A percentile compares a stretch with the other conserved stretches of the same genome.
phyloP scores from a whole-genome alignment of 2,329 filamentous ascomycete species.

The Emericellopsis atlantica region DNA sequence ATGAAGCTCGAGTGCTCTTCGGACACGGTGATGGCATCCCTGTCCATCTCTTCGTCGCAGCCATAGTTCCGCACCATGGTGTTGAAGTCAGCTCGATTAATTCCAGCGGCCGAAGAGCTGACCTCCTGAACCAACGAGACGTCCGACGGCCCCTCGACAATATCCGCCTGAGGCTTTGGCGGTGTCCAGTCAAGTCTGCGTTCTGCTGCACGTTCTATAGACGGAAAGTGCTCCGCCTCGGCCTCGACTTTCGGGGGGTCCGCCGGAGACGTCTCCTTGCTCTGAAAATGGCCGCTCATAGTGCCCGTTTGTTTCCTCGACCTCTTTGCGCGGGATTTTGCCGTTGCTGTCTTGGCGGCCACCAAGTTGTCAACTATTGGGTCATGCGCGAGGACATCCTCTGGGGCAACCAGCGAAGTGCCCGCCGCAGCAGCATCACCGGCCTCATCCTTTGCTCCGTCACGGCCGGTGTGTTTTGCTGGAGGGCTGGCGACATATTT shows the following conservation, averaged over 20 bases:
- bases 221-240: conserved; percentile 15
- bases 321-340: conserved; percentile 10
- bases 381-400: too few species aligned
- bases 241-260: conserved; percentile 8
- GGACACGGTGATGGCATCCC: conserved; percentile 5
- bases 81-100: conserved; percentile 1
- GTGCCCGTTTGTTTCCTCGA: conserved; percentile 14
- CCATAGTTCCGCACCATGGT: conserved; percentile 28
- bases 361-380: not conserved
- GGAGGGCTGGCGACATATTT: conserved; percentile 14
- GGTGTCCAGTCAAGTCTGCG: conserved; percentile 59
- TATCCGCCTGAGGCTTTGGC: conserved; percentile 26
- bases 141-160: conserved; percentile 12
- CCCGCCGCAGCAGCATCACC: not conserved
- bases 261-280: conserved; percentile 6
- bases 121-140: conserved; percentile 12
- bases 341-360: not conserved
- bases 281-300: conserved; percentile 19
- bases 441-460: not conserved
- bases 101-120: not conserved
- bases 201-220: conserved; percentile 34
- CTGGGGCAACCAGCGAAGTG: not conserved
- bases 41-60: conserved; percentile 10
- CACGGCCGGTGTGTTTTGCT: not conserved
- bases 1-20: conserved; percentile 21